Evolutionary conservation across 176 grass and related monocot species (phyloP).

Genomic region (Carex scoparia): DNA sequence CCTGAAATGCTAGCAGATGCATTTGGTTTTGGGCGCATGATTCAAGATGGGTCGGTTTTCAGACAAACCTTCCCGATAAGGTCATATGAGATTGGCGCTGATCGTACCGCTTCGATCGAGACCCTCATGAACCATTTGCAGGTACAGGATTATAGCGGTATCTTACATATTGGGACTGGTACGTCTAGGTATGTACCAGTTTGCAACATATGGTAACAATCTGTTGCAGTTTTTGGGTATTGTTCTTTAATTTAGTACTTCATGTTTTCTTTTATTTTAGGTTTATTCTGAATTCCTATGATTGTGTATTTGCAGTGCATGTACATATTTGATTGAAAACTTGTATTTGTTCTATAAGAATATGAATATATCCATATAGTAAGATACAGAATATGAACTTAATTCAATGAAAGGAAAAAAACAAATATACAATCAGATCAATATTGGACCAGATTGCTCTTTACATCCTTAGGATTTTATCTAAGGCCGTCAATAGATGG

Average conservation of each 20-base stretch:
- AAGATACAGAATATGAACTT: background rate
- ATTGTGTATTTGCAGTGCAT: slow-evolving; percentile 1
- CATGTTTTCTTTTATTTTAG: background rate
- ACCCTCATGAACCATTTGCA: slow-evolving; percentile 99
- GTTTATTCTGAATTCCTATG: background rate
- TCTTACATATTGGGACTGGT: background rate
- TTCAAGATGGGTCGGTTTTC: slow-evolving; percentile 80
- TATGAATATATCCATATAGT: background rate
- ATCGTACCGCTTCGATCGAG: slow-evolving; percentile 92
- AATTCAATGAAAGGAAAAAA: background rate
- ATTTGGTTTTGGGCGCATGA: slow-evolving; percentile 81
- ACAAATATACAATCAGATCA: background rate
- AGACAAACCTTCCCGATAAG: slow-evolving; percentile 95
- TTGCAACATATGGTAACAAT: background rate
- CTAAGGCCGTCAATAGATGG: background rate
- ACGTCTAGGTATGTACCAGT: background rate
- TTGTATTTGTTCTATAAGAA: background rate
- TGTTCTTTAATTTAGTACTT: background rate
- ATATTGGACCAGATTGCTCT: background rate
- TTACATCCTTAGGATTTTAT: background rate
- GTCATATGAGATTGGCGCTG: slow-evolving; percentile 95
- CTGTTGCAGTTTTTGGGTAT: background rate
- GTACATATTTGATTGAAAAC: background rate
- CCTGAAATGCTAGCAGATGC: slow-evolving; percentile 97
- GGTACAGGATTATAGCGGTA: slow-evolving; percentile 26